Evolutionary conservation across 2,329 filamentous ascomycete species (phyloP), one percentile per base, ranked within the genome.

Genomic region (Arthroderma uncinatum): DNA sequence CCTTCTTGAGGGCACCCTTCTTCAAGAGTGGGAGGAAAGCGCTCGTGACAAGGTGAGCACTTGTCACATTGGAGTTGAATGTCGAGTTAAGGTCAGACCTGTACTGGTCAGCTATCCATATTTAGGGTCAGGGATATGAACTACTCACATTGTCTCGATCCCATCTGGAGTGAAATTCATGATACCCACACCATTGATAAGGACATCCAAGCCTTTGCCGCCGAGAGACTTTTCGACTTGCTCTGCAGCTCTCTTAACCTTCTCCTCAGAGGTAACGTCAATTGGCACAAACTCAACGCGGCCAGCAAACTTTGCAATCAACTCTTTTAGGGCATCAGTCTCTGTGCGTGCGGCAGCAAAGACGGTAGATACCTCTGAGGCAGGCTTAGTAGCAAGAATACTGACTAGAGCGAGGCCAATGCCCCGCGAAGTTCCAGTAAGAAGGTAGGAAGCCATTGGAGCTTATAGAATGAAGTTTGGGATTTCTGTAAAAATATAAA

Each of bases 1-100:
- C 67, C 53, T 74, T 74, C 67, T 76, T 77, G 52, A 64, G 56
- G 14, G 59, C 65, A 10, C 73, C 70, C 34, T 66, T 65, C 16
- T 62, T 55, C 2, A 75, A 57, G 7, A 72, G 58, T 0, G 70
- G 67, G 12, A 76, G 59, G 48, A 74, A 70, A 2, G 65, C 62
- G 4, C 62, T 59, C 0, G 69, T 74, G 4, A 74, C 63, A 40
- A 64, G 61, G 47, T 76, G 73, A 0, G 68, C 66, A 25, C 68
- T 63, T 9, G 66, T 60, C 19, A 75, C 73, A 37, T 78, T 77
- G n/a, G 67, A 68, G 1, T 60, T 62, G 37, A 76, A 69, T 1
- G 70, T 72, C 16, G 42, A 44, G 6, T 42, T 57, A 19, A 64
- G 61, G 30, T 63, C 58, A 30, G 34, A 36, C 62, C 61, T 65